Conservation (phyloP, 2,329 filamentous ascomycete genomes). For the Cercospora sojina region DNA sequence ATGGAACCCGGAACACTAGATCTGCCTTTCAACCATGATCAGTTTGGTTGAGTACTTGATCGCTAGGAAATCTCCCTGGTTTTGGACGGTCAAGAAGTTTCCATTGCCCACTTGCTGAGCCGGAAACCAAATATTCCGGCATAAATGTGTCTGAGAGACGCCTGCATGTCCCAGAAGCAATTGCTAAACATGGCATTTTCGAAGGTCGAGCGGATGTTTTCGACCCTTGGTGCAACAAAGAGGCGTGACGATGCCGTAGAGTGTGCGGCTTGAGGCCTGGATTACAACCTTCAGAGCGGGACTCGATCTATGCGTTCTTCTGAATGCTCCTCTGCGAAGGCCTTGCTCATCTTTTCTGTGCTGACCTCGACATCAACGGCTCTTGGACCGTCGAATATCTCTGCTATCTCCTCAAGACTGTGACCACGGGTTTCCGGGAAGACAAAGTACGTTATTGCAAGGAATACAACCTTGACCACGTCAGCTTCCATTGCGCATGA, state of each 20-base stretch:
- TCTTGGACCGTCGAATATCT: slow-evolving; percentile 42
- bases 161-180: neutral
- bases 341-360: slow-evolving; percentile 21
- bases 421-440: slow-evolving; percentile 35
- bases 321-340: slow-evolving; percentile 20
- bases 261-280: neutral
- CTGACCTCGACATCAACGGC: slow-evolving; percentile 12
- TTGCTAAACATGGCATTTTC: neutral
- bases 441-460: slow-evolving; percentile 33
- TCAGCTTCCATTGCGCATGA: neutral
- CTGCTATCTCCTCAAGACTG: slow-evolving; percentile 47
- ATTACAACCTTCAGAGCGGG: neutral
- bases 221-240: neutral
- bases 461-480: slow-evolving; percentile 22
- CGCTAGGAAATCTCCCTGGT: neutral
- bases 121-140: neutral
- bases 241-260: neutral
- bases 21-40: neutral
- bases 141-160: neutral
- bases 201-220: neutral
- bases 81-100: neutral
- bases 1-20: slow-evolving; percentile 9
- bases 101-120: neutral
- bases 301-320: slow-evolving; percentile 25
- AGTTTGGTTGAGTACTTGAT: neutral